phyloP scores from a whole-genome alignment of 108 stramenopile genomes.

The Hondaea fermentalgiana region DNA sequence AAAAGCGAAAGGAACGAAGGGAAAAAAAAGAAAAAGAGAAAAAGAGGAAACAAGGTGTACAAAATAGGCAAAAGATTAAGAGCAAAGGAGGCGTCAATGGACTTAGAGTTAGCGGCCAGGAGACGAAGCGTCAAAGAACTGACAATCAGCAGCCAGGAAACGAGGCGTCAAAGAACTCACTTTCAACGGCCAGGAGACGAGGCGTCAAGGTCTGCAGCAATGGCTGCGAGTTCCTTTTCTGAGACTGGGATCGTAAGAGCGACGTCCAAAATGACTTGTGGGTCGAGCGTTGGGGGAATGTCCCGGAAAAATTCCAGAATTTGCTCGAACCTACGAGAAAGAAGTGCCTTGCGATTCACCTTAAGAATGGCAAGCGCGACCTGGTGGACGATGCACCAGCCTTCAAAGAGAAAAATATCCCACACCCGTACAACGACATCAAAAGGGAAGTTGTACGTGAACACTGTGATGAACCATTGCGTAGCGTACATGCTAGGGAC shows the following conservation, averaged over 20 bases:
- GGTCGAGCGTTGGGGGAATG: not conserved
- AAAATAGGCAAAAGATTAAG: too few relatives aligned
- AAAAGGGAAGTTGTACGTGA: slow-evolving; percentile 84
- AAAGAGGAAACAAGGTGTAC: too few relatives aligned
- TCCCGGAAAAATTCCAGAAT: not conserved
- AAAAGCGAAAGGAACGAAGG: too few relatives aligned
- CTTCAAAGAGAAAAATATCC: slow-evolving; percentile 66
- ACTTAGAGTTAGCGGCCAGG: too few relatives aligned
- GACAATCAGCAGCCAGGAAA: too few relatives aligned
- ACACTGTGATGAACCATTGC: slow-evolving; percentile 89
- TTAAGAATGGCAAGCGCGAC: slow-evolving; percentile 77
- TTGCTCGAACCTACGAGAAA: slow-evolving; percentile 7
- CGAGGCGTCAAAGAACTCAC: too few relatives aligned
- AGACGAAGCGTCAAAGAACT: too few relatives aligned
- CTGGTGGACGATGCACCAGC: slow-evolving; percentile 86
- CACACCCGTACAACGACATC: slow-evolving; percentile 84
- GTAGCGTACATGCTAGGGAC: slow-evolving; percentile 92
- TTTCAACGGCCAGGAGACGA: too few relatives aligned
- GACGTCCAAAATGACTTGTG: not conserved
- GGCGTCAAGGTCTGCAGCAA: not conserved
- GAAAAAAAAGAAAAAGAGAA: too few relatives aligned
- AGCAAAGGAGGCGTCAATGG: too few relatives aligned
- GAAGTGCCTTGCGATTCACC: not conserved
- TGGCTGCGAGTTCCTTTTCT: not conserved
- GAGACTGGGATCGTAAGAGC: not conserved